These are phyloP conservation scores for Ceratonia siliqua DNA, from an alignment of 306 rosid genomes.

Conservation along the genomic window DNA sequence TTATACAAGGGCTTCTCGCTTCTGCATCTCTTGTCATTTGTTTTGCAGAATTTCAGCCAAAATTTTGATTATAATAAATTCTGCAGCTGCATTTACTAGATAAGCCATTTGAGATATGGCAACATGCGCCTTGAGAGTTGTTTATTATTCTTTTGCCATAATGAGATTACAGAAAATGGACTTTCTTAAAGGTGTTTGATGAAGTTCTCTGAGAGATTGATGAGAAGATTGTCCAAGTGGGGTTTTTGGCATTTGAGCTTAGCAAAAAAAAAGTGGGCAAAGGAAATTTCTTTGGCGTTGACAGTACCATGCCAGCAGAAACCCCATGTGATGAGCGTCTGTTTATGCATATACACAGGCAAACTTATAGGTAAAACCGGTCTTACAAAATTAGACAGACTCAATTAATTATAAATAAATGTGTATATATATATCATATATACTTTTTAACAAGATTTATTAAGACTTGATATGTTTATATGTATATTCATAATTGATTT, in stretches of 20 bases:
- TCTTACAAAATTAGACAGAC: no score
- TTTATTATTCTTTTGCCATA: slow-evolving; percentile 27
- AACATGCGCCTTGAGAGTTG: slow-evolving; percentile 43
- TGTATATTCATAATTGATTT: no score
- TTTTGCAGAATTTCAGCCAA: slow-evolving; percentile 4
- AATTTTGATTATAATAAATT: slow-evolving; percentile 27
- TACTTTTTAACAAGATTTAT: no score
- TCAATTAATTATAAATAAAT: no score
- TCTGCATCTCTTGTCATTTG: not conserved
- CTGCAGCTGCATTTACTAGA: slow-evolving; percentile 35
- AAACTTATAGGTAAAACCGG: no score
- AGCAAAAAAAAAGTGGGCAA: slow-evolving; percentile 33
- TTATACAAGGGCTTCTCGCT: slow-evolving; percentile 22
- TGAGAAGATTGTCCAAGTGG: slow-evolving; percentile 30
- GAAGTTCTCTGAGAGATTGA: slow-evolving; percentile 21
- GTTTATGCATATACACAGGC: slow-evolving; percentile 33
- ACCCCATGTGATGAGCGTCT: slow-evolving; percentile 60
- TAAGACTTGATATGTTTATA: no score
- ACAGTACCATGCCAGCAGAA: slow-evolving; percentile 57
- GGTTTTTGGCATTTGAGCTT: slow-evolving; percentile 32
- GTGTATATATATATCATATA: no score
- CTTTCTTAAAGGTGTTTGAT: slow-evolving; percentile 28
- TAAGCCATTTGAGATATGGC: slow-evolving; percentile 52
- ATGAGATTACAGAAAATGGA: slow-evolving; percentile 30
- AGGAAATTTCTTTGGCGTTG: slow-evolving; percentile 38